Conservation (phyloP, 2,329 filamentous ascomycete species). For the Macroventuria anomochaeta region DNA sequence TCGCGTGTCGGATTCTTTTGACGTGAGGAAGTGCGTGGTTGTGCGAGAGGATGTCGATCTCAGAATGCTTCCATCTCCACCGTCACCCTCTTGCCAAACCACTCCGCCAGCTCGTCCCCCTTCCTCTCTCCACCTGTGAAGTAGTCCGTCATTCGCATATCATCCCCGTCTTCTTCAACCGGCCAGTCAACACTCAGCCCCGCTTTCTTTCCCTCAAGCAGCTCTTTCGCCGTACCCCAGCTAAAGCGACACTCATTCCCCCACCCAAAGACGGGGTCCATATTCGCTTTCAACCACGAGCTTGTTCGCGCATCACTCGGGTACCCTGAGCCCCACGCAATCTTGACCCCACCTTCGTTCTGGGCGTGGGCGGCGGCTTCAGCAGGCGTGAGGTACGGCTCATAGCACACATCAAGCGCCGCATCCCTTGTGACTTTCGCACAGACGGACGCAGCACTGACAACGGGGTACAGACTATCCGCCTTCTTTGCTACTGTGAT, state of each 20-base stretch:
- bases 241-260: conserved; percentile 91
- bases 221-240: conserved; percentile 93
- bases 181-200: conserved; percentile 85
- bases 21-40: no score
- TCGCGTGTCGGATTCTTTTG: not conserved
- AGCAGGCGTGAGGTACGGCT: conserved; percentile 51
- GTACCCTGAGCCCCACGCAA: conserved; percentile 89
- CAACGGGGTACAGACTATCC: conserved; percentile 88
- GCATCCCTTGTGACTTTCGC: conserved; percentile 96
- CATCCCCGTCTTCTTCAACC: conserved; percentile 72
- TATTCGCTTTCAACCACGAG: conserved; percentile 80
- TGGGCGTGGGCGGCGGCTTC: conserved; percentile 35
- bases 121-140: conserved; percentile 60
- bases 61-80: conserved; percentile 77
- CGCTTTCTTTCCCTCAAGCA: conserved; percentile 77
- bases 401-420: conserved; percentile 80
- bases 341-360: conserved; percentile 44
- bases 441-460: conserved; percentile 91
- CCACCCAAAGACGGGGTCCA: conserved; percentile 96
- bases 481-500: conserved; percentile 73
- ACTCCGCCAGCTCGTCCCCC: conserved; percentile 73
- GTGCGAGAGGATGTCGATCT: not conserved
- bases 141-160: conserved; percentile 76
- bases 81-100: conserved; percentile 79
- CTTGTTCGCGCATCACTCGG: conserved; percentile 84